Percentiles rank a stretch among this genome's conserved stretches.
phyloP scores from a whole-genome alignment of 306 rosid genomes.

The Vigna trinervia region DNA sequence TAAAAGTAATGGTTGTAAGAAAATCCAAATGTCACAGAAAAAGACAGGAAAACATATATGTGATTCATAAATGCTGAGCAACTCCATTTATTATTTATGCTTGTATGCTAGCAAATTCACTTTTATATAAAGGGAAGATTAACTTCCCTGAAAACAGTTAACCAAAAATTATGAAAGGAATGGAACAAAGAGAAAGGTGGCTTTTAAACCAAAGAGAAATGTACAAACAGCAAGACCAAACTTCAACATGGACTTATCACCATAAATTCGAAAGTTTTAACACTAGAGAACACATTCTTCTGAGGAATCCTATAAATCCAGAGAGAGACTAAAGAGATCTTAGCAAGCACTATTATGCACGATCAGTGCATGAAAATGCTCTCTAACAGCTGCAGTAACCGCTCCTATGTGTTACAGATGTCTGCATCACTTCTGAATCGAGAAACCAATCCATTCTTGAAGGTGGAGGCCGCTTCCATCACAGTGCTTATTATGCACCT shows the following conservation, averaged over 20 bases:
- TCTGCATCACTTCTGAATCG: no score
- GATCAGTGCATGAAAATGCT: background rate
- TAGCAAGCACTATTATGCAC: no score
- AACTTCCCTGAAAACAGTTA: background rate
- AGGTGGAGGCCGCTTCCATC: no score
- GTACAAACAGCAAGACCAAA: constrained; percentile 21
- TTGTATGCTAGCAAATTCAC: constrained; percentile 3
- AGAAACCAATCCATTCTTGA: no score
- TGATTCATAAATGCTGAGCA: constrained; percentile 8
- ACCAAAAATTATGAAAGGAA: constrained; percentile 7
- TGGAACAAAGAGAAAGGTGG: constrained; percentile 10
- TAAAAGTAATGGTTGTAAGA: background rate
- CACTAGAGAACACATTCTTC: background rate
- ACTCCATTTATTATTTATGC: background rate
- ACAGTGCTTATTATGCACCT: background rate
- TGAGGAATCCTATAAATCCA: background rate
- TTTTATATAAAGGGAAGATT: constrained; percentile 13
- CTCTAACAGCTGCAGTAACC: background rate
- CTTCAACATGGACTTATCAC: background rate
- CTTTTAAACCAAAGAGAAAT: constrained; percentile 31
- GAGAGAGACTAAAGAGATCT: background rate
- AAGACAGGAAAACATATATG: background rate
- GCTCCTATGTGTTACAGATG: background rate
- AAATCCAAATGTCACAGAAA: constrained; percentile 4
- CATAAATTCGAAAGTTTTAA: constrained; percentile 11